Base-by-base conservation (phyloP, 345 rosid genomes). In the Jatropha curcas region DNA sequence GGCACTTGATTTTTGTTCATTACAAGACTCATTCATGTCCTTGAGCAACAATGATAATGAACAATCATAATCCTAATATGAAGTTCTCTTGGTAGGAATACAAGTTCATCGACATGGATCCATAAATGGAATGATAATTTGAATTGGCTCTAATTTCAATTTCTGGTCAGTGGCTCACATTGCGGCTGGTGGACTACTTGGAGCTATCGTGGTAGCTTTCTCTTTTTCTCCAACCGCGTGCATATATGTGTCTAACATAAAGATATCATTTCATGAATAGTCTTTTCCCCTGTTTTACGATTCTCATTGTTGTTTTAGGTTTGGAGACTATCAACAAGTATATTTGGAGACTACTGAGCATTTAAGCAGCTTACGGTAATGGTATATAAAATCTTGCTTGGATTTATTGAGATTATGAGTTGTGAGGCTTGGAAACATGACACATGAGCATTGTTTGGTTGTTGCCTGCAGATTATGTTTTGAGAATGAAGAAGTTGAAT, bases 301-400 rank as follows among this genome's bases (percentile, higher is more conserved):
- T 59, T 59, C n/a, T 60, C 24, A 60, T 60, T 60, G n/a, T 31
- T 60, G 64, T 60, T 60, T 60, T 6, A 60, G 24, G 64, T 11
- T 33, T 33, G 43, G 20, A 58, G 34, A 31, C 10, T 59, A 4
- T 16, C 7, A 31, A 16, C 2, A 30, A 17, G 9, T 8, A 60
- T 17, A 16, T 60, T 28, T 60, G 74, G 74, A 71, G 33, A 66
- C n/a, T n/a, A 48, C 17, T 48, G 19, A 48, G 53, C 5, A 14
- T 48, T 48, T 17, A 48, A 48, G 19, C n/a, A 60, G 41, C 74
- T 71, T 70, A 77, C 53, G 16, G 53, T 17, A 48, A 46, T 46
- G 51, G 20, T 46, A 12, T 46, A 37, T 12, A 46, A 48, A 48
- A 3, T 48, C 0, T 48, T 14, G 22, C 53, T 48, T 48, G 4